These are phyloP conservation scores for Dalbergia cochinchinensis DNA, from an alignment of 306 rosid genomes.

Conservation along the genomic window DNA sequence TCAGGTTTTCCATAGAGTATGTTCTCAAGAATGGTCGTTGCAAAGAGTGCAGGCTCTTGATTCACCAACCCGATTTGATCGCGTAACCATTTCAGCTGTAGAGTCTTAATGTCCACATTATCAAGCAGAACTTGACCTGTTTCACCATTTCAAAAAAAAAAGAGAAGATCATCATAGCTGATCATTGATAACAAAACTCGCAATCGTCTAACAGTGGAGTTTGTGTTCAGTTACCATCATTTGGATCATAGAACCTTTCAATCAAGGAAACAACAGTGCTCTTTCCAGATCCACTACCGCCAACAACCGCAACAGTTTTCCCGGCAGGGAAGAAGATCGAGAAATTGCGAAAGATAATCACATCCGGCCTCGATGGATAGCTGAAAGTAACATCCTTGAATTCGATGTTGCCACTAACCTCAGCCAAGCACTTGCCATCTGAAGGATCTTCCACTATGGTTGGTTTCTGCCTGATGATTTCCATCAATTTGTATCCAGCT, in stretches of 20 bases:
- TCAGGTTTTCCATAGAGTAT: slow-evolving; percentile 91
- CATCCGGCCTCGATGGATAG: slow-evolving; percentile 96
- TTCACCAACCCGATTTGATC: slow-evolving; percentile 97
- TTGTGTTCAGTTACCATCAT: slow-evolving; percentile 65
- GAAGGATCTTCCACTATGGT: slow-evolving; percentile 75
- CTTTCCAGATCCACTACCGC: slow-evolving; percentile 98
- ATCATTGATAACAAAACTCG: neutral
- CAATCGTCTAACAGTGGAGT: neutral
- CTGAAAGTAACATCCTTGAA: slow-evolving; percentile 90
- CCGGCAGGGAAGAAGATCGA: slow-evolving; percentile 96
- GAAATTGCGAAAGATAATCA: slow-evolving; percentile 78
- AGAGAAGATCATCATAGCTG: slow-evolving; percentile 5
- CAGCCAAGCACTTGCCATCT: slow-evolving; percentile 79
- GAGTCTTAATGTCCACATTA: slow-evolving; percentile 81
- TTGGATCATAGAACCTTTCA: slow-evolving; percentile 98
- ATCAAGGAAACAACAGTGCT: slow-evolving; percentile 97
- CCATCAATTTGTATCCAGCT: slow-evolving; percentile 96
- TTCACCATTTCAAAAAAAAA: slow-evolving; percentile 17
- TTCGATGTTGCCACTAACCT: slow-evolving; percentile 84
- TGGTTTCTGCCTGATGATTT: slow-evolving; percentile 87
- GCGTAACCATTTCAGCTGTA: slow-evolving; percentile 89
- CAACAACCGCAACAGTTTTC: slow-evolving; percentile 94
- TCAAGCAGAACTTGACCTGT: slow-evolving; percentile 92
- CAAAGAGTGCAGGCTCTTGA: slow-evolving; percentile 98
- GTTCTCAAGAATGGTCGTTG: slow-evolving; percentile 94